Evolutionary conservation across 2,329 filamentous ascomycete species (phyloP).

Genomic region (Coniochaeta hoffmannii): DNA sequence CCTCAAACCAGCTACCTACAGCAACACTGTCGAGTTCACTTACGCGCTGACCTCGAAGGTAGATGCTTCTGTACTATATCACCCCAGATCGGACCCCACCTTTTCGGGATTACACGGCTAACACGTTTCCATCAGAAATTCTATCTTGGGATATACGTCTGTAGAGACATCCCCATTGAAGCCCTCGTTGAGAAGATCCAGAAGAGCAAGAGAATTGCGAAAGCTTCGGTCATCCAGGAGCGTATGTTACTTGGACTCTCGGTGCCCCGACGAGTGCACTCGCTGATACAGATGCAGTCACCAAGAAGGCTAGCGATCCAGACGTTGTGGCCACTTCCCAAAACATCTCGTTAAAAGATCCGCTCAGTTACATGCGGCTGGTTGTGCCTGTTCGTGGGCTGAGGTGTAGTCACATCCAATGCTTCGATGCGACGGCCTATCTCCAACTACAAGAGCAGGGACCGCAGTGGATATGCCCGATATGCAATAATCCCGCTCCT

Average conservation of each 20-base stretch:
- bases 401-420: slow-evolving; percentile 82
- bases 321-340: slow-evolving; percentile 87
- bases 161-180: slow-evolving; percentile 63
- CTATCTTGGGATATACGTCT: slow-evolving; percentile 67
- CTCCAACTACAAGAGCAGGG: slow-evolving; percentile 92
- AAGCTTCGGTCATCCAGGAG: slow-evolving; percentile 74
- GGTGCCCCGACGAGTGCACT: slow-evolving; percentile 4
- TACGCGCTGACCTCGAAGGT: slow-evolving; percentile 90
- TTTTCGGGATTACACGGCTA: neutral
- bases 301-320: slow-evolving; percentile 71
- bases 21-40: slow-evolving; percentile 75
- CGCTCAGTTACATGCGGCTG: slow-evolving; percentile 79
- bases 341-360: slow-evolving; percentile 87
- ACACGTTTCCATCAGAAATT: slow-evolving; percentile 49
- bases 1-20: slow-evolving; percentile 58
- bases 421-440: slow-evolving; percentile 90
- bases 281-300: slow-evolving; percentile 46
- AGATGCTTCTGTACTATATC: slow-evolving; percentile 6
- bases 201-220: slow-evolving; percentile 64
- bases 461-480: slow-evolving; percentile 92
- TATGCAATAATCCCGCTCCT: slow-evolving; percentile 76
- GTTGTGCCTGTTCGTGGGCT: slow-evolving; percentile 71
- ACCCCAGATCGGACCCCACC: neutral
- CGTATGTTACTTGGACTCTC: slow-evolving; percentile 44
- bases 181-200: slow-evolving; percentile 64